Evolutionary conservation across 768 basidiomycete species (phyloP).

Genomic region (Paxillus rubicundulus): DNA sequence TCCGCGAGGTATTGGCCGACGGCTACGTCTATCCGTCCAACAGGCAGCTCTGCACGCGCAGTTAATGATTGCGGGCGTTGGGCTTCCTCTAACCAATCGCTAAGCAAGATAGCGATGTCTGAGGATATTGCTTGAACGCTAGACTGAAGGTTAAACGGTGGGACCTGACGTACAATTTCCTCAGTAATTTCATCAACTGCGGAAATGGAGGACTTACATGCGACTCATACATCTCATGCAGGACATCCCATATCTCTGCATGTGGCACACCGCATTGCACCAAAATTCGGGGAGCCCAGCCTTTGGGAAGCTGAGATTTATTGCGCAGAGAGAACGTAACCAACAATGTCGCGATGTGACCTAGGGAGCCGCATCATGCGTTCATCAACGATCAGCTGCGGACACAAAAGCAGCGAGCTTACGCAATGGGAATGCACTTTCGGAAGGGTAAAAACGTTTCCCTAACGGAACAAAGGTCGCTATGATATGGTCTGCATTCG

Average conservation of each 20-base stretch:
- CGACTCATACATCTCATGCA: slow-evolving; percentile 85
- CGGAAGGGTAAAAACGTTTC: slow-evolving; percentile 87
- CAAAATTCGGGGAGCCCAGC: slow-evolving; percentile 82
- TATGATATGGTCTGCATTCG: slow-evolving; percentile 60
- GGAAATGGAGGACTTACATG: slow-evolving; percentile 52
- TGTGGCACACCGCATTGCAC: slow-evolving; percentile 80
- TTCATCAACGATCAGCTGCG: not conserved
- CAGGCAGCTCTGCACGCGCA: slow-evolving; percentile 69
- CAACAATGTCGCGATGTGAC: slow-evolving; percentile 70
- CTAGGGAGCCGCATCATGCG: slow-evolving; percentile 38
- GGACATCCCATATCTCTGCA: slow-evolving; percentile 78
- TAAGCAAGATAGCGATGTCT: slow-evolving; percentile 77
- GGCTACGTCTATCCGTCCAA: slow-evolving; percentile 68
- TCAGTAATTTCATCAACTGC: slow-evolving; percentile 1
- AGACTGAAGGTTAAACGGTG: slow-evolving; percentile 78
- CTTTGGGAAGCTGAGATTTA: slow-evolving; percentile 55
- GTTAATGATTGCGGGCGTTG: slow-evolving; percentile 66
- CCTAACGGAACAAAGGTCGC: slow-evolving; percentile 69
- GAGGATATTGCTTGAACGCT: slow-evolving; percentile 79
- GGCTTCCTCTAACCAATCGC: slow-evolving; percentile 79
- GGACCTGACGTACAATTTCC: slow-evolving; percentile 46
- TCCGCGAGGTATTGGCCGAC: slow-evolving; percentile 75
- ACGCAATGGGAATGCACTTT: slow-evolving; percentile 88
- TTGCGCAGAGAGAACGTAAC: slow-evolving; percentile 70
- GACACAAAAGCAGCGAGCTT: slow-evolving; percentile 26